Evolutionary conservation across 2,329 filamentous ascomycete species (phyloP).

Genomic region (Didymella pomorum): DNA sequence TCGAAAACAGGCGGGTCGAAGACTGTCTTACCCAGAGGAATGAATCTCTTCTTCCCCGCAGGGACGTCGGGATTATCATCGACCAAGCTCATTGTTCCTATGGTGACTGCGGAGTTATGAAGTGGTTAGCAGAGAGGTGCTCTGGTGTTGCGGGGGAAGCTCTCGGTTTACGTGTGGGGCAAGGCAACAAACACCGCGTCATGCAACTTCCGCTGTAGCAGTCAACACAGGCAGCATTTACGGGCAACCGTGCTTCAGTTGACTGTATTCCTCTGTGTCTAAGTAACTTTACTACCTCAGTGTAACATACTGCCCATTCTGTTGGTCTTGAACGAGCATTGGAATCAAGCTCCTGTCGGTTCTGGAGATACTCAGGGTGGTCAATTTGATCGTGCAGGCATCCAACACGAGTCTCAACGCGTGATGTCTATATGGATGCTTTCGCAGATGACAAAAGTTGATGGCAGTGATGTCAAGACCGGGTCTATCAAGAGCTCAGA

Average conservation of each 20-base stretch:
- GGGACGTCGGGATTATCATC: constrained; percentile 44
- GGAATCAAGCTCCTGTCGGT: no score
- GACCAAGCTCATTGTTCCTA: constrained; percentile 35
- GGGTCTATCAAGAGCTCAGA: neutral
- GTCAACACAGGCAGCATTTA: constrained; percentile 3
- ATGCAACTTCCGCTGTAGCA: neutral
- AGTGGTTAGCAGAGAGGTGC: neutral
- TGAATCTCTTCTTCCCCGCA: constrained; percentile 46
- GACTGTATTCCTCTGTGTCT: no score
- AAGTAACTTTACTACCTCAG: no score
- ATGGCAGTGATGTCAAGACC: neutral
- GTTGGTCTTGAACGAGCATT: no score
- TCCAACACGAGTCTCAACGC: neutral
- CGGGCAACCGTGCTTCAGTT: no score
- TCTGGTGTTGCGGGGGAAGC: constrained; percentile 11
- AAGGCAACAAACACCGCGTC: constrained; percentile 23
- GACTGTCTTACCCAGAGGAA: constrained; percentile 46
- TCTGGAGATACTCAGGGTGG: no score
- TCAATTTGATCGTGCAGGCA: no score
- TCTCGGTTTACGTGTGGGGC: constrained; percentile 17
- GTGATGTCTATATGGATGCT: neutral
- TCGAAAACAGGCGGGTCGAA: neutral
- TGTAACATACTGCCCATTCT: neutral
- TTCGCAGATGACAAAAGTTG: neutral
- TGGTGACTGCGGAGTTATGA: neutral